Conservation (phyloP, 345 rosid species). For the Heritiera littoralis region DNA sequence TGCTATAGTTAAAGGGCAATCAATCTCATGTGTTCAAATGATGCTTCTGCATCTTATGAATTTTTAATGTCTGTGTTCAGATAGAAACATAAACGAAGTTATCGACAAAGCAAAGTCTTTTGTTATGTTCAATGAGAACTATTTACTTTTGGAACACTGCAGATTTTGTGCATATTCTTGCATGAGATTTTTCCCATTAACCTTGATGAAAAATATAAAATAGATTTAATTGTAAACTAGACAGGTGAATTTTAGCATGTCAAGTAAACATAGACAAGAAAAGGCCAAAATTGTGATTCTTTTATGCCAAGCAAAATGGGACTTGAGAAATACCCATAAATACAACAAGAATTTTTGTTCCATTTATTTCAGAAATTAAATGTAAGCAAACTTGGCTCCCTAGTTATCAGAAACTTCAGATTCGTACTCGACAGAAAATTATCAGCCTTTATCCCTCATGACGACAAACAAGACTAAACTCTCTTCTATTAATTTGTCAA, state of each 20-base stretch:
- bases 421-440: neutral
- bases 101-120: too few relatives aligned
- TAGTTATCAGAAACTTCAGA: neutral
- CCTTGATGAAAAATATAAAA: neutral
- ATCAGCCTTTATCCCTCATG: too few relatives aligned
- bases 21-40: neutral
- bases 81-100: neutral
- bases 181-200: neutral
- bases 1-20: neutral
- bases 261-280: neutral
- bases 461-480: too few relatives aligned
- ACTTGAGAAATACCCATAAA: neutral
- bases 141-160: neutral
- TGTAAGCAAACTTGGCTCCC: neutral
- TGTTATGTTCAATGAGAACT: neutral
- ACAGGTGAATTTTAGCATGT: neutral
- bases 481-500: too few relatives aligned
- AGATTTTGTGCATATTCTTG: neutral
- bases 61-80: neutral
- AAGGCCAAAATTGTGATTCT: neutral
- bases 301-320: neutral
- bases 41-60: neutral
- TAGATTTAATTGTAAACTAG: neutral
- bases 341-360: neutral
- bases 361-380: neutral